These are phyloP conservation scores for Phanerochaete sordida DNA, from an alignment of 768 basidiomycete genomes.

Conservation along the genomic window DNA sequence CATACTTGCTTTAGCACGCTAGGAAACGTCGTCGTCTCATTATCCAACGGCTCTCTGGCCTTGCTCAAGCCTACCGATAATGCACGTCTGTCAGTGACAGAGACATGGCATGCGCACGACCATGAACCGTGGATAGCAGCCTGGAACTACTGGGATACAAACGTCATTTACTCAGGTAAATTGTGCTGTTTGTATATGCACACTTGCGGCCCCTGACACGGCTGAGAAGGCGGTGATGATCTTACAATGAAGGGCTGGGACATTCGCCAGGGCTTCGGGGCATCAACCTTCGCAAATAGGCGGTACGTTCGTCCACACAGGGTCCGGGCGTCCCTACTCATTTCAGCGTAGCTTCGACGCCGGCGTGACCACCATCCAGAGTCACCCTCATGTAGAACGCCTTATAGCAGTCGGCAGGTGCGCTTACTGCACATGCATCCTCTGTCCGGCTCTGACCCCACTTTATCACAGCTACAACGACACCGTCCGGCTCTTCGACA, in stretches of 20 bases:
- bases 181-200: constrained; percentile 7
- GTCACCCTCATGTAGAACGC: constrained; percentile 75
- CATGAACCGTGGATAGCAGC: constrained; percentile 93
- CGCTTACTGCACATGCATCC: constrained; percentile 12
- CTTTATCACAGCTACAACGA: constrained; percentile 68
- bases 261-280: constrained; percentile 54
- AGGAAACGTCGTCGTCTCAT: constrained; percentile 70
- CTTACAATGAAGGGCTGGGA: constrained; percentile 91
- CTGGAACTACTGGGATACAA: constrained; percentile 85
- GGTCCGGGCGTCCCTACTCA: background rate
- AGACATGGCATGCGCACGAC: constrained; percentile 85
- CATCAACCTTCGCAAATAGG: constrained; percentile 71
- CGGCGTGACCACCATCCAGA: constrained; percentile 89
- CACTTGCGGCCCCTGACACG: background rate
- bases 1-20: constrained; percentile 31
- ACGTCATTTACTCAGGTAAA: constrained; percentile 87
- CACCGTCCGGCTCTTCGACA: constrained; percentile 79
- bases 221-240: constrained; percentile 84
- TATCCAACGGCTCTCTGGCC: constrained; percentile 77
- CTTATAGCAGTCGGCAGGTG: constrained; percentile 90
- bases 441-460: background rate
- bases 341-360: constrained; percentile 71
- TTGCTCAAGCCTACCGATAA: constrained; percentile 50
- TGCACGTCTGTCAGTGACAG: constrained; percentile 39
- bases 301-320: constrained; percentile 36